Evolutionary conservation across 495 filamentous ascomycete genomes (phyloP).

Genomic region (Melanomma pulvis-pyrius): DNA sequence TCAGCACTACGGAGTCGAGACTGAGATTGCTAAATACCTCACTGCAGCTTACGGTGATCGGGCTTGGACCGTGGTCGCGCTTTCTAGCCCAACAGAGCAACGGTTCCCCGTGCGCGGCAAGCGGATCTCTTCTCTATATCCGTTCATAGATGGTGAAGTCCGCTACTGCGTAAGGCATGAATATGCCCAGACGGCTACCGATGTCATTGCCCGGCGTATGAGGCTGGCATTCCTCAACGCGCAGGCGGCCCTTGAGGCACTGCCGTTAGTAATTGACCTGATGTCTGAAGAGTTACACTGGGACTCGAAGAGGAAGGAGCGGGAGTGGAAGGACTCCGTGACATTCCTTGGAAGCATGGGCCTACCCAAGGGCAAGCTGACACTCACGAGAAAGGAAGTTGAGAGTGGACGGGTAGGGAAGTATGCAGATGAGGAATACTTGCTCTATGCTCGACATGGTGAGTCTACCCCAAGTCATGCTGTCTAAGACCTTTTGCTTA

Average conservation of each 20-base stretch:
- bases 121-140: slow-evolving; percentile 80
- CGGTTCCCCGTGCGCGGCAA: slow-evolving; percentile 88
- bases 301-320: slow-evolving; percentile 71
- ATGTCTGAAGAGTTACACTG: slow-evolving; percentile 90
- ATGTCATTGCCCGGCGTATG: slow-evolving; percentile 86
- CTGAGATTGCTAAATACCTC: slow-evolving; percentile 90
- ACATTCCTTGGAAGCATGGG: slow-evolving; percentile 84
- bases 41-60: slow-evolving; percentile 90
- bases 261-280: slow-evolving; percentile 87
- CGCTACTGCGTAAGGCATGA: slow-evolving; percentile 88
- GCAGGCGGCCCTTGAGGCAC: slow-evolving; percentile 88
- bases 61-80: slow-evolving; percentile 89
- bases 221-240: slow-evolving; percentile 93
- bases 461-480: slow-evolving; percentile 36
- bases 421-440: slow-evolving; percentile 61
- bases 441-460: slow-evolving; percentile 79
- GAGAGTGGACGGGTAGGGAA: slow-evolving; percentile 66
- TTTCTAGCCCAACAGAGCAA: slow-evolving; percentile 77
- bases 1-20: slow-evolving; percentile 95
- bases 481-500: slow-evolving; percentile 37
- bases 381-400: slow-evolving; percentile 72
- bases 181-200: slow-evolving; percentile 91
- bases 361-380: slow-evolving; percentile 73
- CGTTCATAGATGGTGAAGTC: slow-evolving; percentile 95
- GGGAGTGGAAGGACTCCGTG: slow-evolving; percentile 85